phyloP scores from a whole-genome alignment of 495 filamentous ascomycete species.

The Neurospora sp. region DNA sequence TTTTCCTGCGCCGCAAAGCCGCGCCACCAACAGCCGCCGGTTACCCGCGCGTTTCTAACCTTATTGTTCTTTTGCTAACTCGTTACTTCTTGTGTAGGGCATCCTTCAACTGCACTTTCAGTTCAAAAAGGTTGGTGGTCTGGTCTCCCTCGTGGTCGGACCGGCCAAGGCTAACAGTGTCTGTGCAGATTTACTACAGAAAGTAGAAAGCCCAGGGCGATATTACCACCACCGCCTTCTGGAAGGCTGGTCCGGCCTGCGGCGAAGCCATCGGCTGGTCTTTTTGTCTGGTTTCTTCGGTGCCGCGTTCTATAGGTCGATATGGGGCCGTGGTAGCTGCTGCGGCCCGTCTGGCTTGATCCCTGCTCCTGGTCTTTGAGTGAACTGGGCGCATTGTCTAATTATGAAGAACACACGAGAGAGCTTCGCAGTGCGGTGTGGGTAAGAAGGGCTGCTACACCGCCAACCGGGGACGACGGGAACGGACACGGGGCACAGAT shows the following conservation, averaged over 20 bases:
- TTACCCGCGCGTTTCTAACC: not conserved
- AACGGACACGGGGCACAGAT: not conserved
- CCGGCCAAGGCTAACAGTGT: conserved; percentile 28
- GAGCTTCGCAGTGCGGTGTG: not conserved
- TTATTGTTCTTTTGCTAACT: conserved; percentile 5
- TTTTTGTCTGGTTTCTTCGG: not conserved
- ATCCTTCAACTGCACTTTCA: conserved; percentile 97
- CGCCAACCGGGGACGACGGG: not conserved
- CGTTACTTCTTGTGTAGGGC: conserved; percentile 45
- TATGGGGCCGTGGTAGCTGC: not conserved
- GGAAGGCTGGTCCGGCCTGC: not conserved
- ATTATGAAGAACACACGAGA: not conserved
- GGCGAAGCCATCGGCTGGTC: not conserved
- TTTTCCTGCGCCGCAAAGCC: conserved; percentile 4
- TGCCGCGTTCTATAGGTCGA: not conserved
- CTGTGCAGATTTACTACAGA: conserved; percentile 52
- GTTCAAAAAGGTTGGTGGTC: conserved; percentile 63
- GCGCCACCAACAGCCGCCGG: conserved; percentile 1
- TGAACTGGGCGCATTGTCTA: not conserved
- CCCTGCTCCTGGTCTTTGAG: not conserved
- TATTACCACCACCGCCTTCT: not conserved
- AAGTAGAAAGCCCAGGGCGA: conserved; percentile 34
- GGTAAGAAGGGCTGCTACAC: not conserved
- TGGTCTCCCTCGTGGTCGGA: not conserved
- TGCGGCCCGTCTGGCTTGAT: not conserved